Base-by-base conservation (phyloP, 2,329 filamentous ascomycete genomes). In the Myriosclerotinia duriaeana region DNA sequence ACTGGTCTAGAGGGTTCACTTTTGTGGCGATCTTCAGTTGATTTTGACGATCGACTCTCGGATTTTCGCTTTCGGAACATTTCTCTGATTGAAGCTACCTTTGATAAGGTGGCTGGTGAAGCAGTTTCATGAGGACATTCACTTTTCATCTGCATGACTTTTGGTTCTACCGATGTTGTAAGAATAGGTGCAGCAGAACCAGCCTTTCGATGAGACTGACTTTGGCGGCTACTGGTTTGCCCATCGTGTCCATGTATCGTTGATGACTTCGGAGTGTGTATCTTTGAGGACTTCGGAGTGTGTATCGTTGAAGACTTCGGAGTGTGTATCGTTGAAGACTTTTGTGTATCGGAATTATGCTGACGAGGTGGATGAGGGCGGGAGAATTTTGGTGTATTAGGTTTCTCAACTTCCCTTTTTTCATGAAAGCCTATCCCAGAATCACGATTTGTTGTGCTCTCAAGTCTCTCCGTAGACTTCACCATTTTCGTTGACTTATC, bases 1-100 rank as follows among this genome's bases (percentile, higher is more conserved):
- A 38, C 44, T 36, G 58, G 20, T 8, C 7, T 26, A 50, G 44
- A 50, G 30, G n/a, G 44, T 20, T 60, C 58, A 38, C 30, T 50
- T n/a, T 60, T 60, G 14, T 60, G 44, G 8, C 50, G 46, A 11
- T 60, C 44, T 50, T 60, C 58, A 22, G 14, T 17, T 60, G 46
- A 53, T 34, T 48, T 52, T 50, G 44, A 60, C 7, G 63, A 65
- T 30, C 56, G 54, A n/a, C 56, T 59, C 17, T 48, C 44, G 4
- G 64, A 65, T 42, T 65, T 65, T 34, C 64, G 54, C 26, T 40
- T 52, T 42, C 64, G 30, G 48, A 65, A 65, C 44, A 52, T 60
- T 42, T 65, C 64, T 53, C 54, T 65, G 12, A 65, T 65, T 22
- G 55, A 65, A 17, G 64, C 54, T 20, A 65, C 64, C 15, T 60